phyloP scores from a whole-genome alignment of 805 yeast genomes.

The Priceomyces carsonii region DNA sequence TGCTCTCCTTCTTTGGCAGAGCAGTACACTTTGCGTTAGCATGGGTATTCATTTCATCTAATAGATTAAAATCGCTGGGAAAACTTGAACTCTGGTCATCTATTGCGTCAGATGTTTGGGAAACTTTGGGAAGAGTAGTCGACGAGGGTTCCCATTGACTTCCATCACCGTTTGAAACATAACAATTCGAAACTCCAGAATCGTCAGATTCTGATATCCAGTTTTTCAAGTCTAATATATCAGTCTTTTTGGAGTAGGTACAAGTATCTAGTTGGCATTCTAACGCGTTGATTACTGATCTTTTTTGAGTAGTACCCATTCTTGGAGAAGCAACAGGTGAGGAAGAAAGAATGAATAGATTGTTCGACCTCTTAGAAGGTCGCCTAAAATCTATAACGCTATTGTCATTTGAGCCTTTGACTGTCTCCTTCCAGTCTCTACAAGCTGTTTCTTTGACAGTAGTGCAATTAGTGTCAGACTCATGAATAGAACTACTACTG shows the following conservation, averaged over 20 bases:
- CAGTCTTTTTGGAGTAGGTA: neutral
- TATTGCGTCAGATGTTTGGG: too few relatives aligned
- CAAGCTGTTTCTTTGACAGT: neutral
- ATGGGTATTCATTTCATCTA: neutral
- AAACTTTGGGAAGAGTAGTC: too few relatives aligned
- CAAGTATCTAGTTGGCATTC: too few relatives aligned
- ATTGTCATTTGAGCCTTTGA: too few relatives aligned
- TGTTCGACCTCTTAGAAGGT: too few relatives aligned
- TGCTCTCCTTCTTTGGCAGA: neutral
- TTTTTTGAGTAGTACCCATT: too few relatives aligned
- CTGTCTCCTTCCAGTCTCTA: too few relatives aligned
- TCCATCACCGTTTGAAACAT: too few relatives aligned
- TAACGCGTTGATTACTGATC: too few relatives aligned
- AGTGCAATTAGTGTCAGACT: constrained; percentile 1
- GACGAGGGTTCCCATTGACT: constrained; percentile 4
- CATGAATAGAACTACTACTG: constrained; percentile 1
- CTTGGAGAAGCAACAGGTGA: constrained; percentile 6
- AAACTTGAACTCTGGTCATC: too few relatives aligned
- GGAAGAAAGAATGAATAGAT: constrained; percentile 1
- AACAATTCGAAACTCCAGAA: constrained; percentile 2
- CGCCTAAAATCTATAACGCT: too few relatives aligned
- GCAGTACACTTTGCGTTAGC: neutral
- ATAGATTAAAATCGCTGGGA: neutral
- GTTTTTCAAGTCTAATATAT: constrained; percentile 18
- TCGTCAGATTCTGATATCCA: constrained; percentile 26